Evolutionary conservation across 148 eudicot genomes (phyloP), one percentile per base, ranked within the genome.

Genomic region (Rhododendron kiyosumense): DNA sequence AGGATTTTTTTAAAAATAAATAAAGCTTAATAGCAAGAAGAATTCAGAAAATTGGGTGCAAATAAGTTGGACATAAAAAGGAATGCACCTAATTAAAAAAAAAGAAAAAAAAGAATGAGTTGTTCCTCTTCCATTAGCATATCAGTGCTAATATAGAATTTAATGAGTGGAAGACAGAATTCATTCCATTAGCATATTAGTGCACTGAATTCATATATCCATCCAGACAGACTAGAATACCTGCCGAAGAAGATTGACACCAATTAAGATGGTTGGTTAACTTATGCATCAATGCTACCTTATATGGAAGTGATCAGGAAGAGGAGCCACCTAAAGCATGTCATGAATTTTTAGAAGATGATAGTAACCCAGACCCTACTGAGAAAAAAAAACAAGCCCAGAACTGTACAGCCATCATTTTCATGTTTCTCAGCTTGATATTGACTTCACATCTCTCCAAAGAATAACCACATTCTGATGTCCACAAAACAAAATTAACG

Each of bases 171-270:
- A 38, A 36, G 34, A 57, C 17, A 20, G 14, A 52, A 30, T 34
- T 57, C 38, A 36, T 36, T 36, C 38, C 38, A 36, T 36, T 36
- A 36, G 38, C 38, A 36, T 36, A 36, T 36, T 3, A 36, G 38
- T 36, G 38, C 38, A 36, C 38, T 36, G 4, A 36, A 36, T 96
- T 96, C 99, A 96, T 96, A 86, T 96, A 96, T 73, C 99, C 99
- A 88, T 96, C 99, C 51, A 96, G 93, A 88, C 99, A 96, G 82
- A 98, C 98, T 69, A 96, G 89, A 76, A 94, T 94, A 84, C 99
- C 99, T 96, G 93, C 83, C 75, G 4, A 87, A 81, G 26, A 52
- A 76, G 36, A 85, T 26, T 30, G 38, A 36, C 10, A 2, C 11
- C 32, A 34, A 36, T 82, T 57, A 63, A 78, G 57, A 79, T 9